A percentile compares a stretch with the other conserved stretches of the same genome.
phyloP scores from a whole-genome alignment of 2,329 filamentous ascomycete genomes.

The Coleophoma crateriformis region DNA sequence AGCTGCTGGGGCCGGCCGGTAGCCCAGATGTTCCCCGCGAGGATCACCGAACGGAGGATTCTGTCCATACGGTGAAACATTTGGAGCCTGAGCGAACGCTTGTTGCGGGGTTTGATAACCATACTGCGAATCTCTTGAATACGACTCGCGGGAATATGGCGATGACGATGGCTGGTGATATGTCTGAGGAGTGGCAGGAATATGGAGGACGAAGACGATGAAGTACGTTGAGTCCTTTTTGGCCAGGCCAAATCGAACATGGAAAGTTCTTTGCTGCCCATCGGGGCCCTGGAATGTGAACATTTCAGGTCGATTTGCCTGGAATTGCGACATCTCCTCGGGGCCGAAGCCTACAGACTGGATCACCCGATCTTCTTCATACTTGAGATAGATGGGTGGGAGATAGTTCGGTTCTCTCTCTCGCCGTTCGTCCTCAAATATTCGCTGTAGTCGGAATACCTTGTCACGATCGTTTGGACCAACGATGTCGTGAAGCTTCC shows the following conservation, averaged over 20 bases:
- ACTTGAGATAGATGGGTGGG: slow-evolving; percentile 54
- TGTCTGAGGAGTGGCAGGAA: slow-evolving; percentile 15
- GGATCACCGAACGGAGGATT: slow-evolving; percentile 16
- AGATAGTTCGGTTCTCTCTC: slow-evolving; percentile 53
- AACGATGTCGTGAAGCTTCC: slow-evolving; percentile 50
- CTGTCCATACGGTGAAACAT: slow-evolving; percentile 14
- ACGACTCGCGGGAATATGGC: slow-evolving; percentile 19
- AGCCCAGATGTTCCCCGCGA: slow-evolving; percentile 19
- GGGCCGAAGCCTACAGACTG: slow-evolving; percentile 46
- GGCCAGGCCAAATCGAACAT: slow-evolving; percentile 49
- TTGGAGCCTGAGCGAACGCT: slow-evolving; percentile 14
- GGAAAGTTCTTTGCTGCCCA: slow-evolving; percentile 43
- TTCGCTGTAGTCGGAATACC: slow-evolving; percentile 41
- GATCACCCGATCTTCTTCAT: slow-evolving; percentile 49
- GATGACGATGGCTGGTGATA: slow-evolving; percentile 18
- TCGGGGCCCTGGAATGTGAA: slow-evolving; percentile 48
- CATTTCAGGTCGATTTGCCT: slow-evolving; percentile 47
- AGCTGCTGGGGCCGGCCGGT: slow-evolving; percentile 11
- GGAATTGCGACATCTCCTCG: slow-evolving; percentile 47
- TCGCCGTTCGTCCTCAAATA: slow-evolving; percentile 50
- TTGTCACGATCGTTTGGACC: slow-evolving; percentile 45
- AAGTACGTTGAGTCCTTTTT: slow-evolving; percentile 60
- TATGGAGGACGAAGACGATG: slow-evolving; percentile 38
- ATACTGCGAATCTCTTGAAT: slow-evolving; percentile 23
- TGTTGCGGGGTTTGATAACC: slow-evolving; percentile 21